A percentile compares a stretch with the other conserved stretches of the same genome.
These are phyloP conservation scores for Thuidium tamariscinum DNA, from an alignment of 225 moss, liverwort and hornwort species.

Conservation along the genomic window DNA sequence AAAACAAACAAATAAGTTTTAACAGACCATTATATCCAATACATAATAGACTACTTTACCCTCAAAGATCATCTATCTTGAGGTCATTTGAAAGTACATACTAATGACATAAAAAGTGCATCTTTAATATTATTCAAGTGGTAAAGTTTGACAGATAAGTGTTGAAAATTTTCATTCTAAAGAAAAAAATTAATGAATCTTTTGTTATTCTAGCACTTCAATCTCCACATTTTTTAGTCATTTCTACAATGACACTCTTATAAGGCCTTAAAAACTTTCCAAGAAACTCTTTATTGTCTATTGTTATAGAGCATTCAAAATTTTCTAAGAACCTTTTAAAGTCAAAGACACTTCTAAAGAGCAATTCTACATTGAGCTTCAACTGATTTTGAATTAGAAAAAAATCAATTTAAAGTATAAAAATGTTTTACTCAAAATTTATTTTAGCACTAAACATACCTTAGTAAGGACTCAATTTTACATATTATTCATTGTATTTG, in stretches of 20 bases:
- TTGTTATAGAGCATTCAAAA: background rate
- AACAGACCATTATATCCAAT: background rate
- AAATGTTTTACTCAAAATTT: no score
- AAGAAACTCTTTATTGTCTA: background rate
- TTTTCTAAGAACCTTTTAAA: no score
- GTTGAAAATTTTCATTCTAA: background rate
- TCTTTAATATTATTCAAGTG: background rate
- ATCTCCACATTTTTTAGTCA: background rate
- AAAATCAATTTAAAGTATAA: background rate
- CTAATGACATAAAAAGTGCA: background rate
- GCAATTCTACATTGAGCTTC: background rate
- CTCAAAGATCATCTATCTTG: accelerated
- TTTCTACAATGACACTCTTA: background rate
- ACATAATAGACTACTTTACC: accelerated
- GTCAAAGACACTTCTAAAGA: background rate
- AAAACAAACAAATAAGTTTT: background rate
- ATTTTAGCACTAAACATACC: background rate
- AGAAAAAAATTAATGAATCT: background rate
- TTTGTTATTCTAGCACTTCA: background rate
- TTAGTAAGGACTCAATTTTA: background rate
- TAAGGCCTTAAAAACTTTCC: background rate
- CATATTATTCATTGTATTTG: no score
- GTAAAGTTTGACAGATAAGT: background rate
- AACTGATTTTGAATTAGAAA: no score
- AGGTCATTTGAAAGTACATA: background rate